Percentiles rank a stretch among this genome's conserved stretches.
Evolutionary conservation across 768 basidiomycete genomes (phyloP).

Genomic region (Boletus rex-veris): DNA sequence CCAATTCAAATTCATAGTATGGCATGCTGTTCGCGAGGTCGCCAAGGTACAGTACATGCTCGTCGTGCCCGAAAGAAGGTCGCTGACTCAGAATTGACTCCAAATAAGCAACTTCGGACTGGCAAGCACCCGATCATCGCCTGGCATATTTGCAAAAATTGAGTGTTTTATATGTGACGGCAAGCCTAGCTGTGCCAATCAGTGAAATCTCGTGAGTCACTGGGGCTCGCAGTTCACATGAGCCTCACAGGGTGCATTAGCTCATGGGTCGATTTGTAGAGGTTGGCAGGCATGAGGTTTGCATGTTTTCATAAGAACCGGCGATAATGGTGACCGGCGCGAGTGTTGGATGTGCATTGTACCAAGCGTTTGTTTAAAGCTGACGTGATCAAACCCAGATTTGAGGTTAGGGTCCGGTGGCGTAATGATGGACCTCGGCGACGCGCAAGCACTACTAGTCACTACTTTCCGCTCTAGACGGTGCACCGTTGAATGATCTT

Average conservation of each 20-base stretch:
- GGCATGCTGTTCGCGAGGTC: background rate
- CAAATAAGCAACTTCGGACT: background rate
- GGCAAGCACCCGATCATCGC: background rate
- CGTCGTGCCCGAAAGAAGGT: background rate
- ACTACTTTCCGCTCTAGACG: background rate
- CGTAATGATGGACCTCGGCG: too few relatives aligned
- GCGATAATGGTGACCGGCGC: too few relatives aligned
- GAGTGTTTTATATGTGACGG: background rate
- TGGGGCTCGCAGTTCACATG: background rate
- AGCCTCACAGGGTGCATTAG: background rate
- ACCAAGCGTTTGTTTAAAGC: background rate
- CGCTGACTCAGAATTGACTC: background rate
- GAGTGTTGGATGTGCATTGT: too few relatives aligned
- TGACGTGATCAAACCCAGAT: slow-evolving; percentile 15
- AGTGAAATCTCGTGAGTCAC: too few relatives aligned
- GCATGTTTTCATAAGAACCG: background rate
- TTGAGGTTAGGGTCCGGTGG: slow-evolving; percentile 23
- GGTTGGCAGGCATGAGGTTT: slow-evolving; percentile 1
- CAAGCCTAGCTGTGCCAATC: too few relatives aligned
- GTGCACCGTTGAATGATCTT: too few relatives aligned
- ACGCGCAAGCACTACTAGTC: too few relatives aligned
- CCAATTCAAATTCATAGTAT: slow-evolving; percentile 20
- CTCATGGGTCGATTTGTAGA: background rate
- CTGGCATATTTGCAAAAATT: background rate
- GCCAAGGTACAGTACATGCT: background rate